Conservation (phyloP, 768 basidiomycete genomes). For the Lentinus brumalis region DNA sequence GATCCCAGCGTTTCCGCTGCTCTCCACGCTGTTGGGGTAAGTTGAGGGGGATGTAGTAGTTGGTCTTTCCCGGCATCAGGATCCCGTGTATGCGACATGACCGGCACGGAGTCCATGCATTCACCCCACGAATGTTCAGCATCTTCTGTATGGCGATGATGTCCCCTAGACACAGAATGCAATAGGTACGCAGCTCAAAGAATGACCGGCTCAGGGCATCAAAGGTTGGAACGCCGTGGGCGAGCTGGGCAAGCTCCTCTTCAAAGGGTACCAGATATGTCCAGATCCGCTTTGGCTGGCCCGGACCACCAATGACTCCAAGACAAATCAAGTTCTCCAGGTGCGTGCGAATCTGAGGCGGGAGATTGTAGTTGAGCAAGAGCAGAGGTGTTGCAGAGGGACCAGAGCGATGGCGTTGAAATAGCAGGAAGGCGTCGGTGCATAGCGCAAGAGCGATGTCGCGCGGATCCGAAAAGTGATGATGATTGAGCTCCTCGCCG, state of each 20-base stretch:
- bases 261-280: conserved; percentile 31
- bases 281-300: conserved; percentile 25
- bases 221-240: conserved; percentile 22
- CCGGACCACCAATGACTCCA: conserved; percentile 31
- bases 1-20: conserved; percentile 28
- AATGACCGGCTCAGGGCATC: conserved; percentile 3
- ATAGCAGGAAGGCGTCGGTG: conserved; percentile 44
- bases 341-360: conserved; percentile 33
- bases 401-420: conserved; percentile 28
- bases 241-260: conserved; percentile 28
- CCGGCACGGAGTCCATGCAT: neutral
- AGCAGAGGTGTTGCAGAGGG: conserved; percentile 41
- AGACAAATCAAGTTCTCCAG: conserved; percentile 24
- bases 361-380: conserved; percentile 44
- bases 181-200: conserved; percentile 28
- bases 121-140: neutral
- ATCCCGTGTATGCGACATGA: neutral
- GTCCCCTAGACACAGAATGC: conserved; percentile 28
- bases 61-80: neutral
- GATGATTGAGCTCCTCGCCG: conserved; percentile 24
- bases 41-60: conserved; percentile 35
- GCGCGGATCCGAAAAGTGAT: conserved; percentile 37
- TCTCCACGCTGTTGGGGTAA: conserved; percentile 23
- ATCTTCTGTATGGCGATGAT: conserved; percentile 14
- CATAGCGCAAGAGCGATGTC: conserved; percentile 46